Percentiles rank a stretch among this genome's conserved stretches.
Evolutionary conservation across 805 yeast species (phyloP).

Genomic region (Pichia pseudocactophila): DNA sequence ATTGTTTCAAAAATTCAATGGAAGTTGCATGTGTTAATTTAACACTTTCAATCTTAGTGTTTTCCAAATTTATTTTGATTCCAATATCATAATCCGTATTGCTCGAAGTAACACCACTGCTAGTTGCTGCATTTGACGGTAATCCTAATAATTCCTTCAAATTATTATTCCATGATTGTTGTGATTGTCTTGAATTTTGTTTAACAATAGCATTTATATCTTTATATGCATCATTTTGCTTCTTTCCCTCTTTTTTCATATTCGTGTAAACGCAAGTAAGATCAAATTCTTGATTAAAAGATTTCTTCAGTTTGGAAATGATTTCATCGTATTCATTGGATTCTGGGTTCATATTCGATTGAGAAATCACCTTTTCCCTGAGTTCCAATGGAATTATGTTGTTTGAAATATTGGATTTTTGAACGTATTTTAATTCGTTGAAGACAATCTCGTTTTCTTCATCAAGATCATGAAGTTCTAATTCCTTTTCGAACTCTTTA

Average conservation of each 20-base stretch:
- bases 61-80: slow-evolving; percentile 25
- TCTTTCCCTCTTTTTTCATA: slow-evolving; percentile 20
- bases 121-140: slow-evolving; percentile 4
- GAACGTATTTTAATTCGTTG: slow-evolving; percentile 35
- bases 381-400: slow-evolving; percentile 20
- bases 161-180: slow-evolving; percentile 33
- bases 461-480: slow-evolving; percentile 44
- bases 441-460: slow-evolving; percentile 40
- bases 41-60: slow-evolving; percentile 35
- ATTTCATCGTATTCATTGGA: slow-evolving; percentile 20
- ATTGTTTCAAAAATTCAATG: slow-evolving; percentile 66
- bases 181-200: slow-evolving; percentile 46
- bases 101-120: neutral
- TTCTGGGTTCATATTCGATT: slow-evolving; percentile 23
- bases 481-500: slow-evolving; percentile 34
- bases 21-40: slow-evolving; percentile 63
- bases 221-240: slow-evolving; percentile 34
- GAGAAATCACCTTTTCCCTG: slow-evolving; percentile 12
- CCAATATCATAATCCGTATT: slow-evolving; percentile 16
- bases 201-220: slow-evolving; percentile 42
- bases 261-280: slow-evolving; percentile 19
- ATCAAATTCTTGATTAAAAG: slow-evolving; percentile 19
- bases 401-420: slow-evolving; percentile 22
- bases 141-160: slow-evolving; percentile 9
- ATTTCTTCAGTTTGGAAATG: slow-evolving; percentile 16